Evolutionary conservation across 805 yeast genomes (phyloP).

Genomic region (Zygotorulaspora florentina): DNA sequence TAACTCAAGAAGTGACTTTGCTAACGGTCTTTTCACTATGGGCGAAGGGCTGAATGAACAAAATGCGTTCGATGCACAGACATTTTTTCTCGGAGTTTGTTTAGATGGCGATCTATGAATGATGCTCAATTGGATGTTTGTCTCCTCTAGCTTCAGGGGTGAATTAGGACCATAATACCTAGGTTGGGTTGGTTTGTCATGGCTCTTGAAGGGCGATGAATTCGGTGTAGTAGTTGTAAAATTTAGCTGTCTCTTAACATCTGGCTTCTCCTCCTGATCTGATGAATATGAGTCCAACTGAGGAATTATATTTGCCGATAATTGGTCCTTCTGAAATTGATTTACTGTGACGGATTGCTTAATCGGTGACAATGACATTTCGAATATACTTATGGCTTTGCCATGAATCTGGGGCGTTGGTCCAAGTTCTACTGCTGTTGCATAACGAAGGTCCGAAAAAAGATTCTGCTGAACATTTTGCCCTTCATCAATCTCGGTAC

Average conservation of each 20-base stretch:
- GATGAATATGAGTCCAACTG: background rate
- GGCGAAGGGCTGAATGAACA: conserved; percentile 29
- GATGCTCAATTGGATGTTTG: conserved; percentile 35
- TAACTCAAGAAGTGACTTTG: conserved; percentile 25
- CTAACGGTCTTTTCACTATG: conserved; percentile 25
- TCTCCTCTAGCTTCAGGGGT: conserved; percentile 34
- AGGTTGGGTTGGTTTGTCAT: background rate
- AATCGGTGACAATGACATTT: conserved; percentile 39
- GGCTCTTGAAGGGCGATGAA: conserved; percentile 20
- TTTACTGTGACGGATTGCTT: conserved; percentile 8
- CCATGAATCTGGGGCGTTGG: conserved; percentile 89
- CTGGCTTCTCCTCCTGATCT: background rate
- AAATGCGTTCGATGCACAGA: background rate
- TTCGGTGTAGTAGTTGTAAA: conserved; percentile 18
- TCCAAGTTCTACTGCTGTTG: conserved; percentile 47
- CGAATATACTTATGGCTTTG: conserved; percentile 68
- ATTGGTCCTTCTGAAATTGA: background rate
- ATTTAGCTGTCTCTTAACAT: conserved; percentile 20
- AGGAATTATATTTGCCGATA: background rate
- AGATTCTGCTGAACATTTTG: background rate
- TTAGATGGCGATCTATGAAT: conserved; percentile 9
- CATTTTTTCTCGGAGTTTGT: conserved; percentile 14
- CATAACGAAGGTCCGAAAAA: conserved; percentile 20
- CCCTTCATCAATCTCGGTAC: background rate
- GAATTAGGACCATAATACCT: conserved; percentile 31